These are phyloP conservation scores for Maudiozyma bulderi DNA, from an alignment of 805 yeast species.

Conservation along the genomic window DNA sequence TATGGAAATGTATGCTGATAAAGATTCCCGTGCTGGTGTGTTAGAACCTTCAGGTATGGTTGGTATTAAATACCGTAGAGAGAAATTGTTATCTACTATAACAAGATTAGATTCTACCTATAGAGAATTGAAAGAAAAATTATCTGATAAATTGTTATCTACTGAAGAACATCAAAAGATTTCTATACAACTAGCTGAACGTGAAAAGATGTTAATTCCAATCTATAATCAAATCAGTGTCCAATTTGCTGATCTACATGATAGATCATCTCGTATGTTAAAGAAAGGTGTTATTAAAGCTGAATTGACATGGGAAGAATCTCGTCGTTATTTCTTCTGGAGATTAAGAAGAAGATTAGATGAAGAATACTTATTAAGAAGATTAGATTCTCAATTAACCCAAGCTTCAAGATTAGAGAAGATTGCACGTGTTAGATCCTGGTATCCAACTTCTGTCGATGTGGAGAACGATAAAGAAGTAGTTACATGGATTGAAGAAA, in stretches of 20 bases:
- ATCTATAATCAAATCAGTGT: constrained; percentile 85
- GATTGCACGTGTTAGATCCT: constrained; percentile 76
- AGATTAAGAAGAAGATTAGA: constrained; percentile 90
- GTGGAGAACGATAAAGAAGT: constrained; percentile 66
- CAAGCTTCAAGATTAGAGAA: constrained; percentile 64
- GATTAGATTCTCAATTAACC: constrained; percentile 56
- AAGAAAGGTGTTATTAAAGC: constrained; percentile 86
- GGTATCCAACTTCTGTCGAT: constrained; percentile 68
- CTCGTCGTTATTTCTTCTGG: constrained; percentile 98
- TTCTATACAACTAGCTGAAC: constrained; percentile 56
- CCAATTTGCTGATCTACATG: constrained; percentile 97
- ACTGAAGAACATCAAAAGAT: constrained; percentile 59
- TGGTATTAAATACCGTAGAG: constrained; percentile 94
- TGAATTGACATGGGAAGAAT: constrained; percentile 73
- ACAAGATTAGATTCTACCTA: constrained; percentile 74
- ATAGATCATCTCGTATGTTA: constrained; percentile 93
- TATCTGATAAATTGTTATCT: constrained; percentile 42
- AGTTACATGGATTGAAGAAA: constrained; percentile 77
- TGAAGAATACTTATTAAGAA: constrained; percentile 78
- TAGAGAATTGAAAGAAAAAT: constrained; percentile 52
- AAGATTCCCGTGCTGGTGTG: constrained; percentile 93
- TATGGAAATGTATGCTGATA: constrained; percentile 99
- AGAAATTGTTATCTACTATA: constrained; percentile 85
- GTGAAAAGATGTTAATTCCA: constrained; percentile 77
- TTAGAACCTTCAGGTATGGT: constrained; percentile 99